A percentile compares a stretch with the other conserved stretches of the same genome.
Conservation (phyloP, 2,329 filamentous ascomycete species). For the Graphilbum fragrans region DNA sequence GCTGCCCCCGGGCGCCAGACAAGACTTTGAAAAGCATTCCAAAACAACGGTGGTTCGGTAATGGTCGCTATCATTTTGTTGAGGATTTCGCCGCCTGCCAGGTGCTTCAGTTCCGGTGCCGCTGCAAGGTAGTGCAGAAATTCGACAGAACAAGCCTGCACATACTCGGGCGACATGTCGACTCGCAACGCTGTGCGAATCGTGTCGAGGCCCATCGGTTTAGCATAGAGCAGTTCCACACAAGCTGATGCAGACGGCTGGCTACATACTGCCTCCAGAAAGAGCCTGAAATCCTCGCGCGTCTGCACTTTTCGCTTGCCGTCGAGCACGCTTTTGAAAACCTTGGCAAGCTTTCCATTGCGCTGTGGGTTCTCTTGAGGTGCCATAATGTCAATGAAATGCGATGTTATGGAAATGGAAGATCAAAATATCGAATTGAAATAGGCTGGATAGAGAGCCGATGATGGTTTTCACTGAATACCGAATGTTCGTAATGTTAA, state of each 20-base stretch:
- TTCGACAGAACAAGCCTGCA: not conserved
- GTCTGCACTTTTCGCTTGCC: not conserved
- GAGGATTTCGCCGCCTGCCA: slow-evolving; percentile 38
- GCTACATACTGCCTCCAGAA: not conserved
- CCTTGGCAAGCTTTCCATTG: no score
- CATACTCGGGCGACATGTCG: not conserved
- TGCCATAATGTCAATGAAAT: no score
- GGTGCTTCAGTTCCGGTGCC: slow-evolving; percentile 29
- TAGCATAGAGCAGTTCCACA: slow-evolving; percentile 1
- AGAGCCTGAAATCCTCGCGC: not conserved
- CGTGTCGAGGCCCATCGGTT: not conserved
- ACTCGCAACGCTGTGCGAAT: slow-evolving; percentile 1
- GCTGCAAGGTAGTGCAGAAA: slow-evolving; percentile 26
- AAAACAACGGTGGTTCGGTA: slow-evolving; percentile 39
- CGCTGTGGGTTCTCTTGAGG: no score
- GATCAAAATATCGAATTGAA: no score
- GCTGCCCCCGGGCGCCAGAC: not conserved
- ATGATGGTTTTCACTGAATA: no score
- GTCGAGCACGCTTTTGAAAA: no score
- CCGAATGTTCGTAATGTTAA: no score
- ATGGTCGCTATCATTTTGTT: slow-evolving; percentile 31
- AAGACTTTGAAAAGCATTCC: slow-evolving; percentile 24
- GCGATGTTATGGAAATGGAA: no score
- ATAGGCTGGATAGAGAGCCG: no score
- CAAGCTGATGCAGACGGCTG: not conserved